Conservation (phyloP, 2,329 filamentous ascomycete species). For the Beauveria brongniartii region DNA sequence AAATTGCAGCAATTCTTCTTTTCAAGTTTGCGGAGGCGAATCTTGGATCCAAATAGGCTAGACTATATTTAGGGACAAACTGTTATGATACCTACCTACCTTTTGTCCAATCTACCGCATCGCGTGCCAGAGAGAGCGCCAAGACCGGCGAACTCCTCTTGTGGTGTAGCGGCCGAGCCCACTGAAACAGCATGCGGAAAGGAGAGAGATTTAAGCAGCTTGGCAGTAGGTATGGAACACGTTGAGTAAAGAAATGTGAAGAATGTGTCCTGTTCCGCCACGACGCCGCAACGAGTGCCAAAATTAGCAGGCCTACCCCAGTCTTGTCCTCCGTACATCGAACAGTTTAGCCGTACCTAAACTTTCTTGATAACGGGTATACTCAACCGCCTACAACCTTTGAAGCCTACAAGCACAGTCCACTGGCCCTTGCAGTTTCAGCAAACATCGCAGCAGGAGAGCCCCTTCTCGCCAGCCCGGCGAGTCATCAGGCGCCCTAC, state of each 20-base stretch:
- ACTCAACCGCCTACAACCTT: not conserved
- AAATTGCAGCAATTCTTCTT: not conserved
- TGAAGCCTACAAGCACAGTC: not conserved
- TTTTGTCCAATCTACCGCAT: not conserved
- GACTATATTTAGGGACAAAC: no score
- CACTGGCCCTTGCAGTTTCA: not conserved
- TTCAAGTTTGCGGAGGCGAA: not conserved
- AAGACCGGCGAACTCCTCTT: not conserved
- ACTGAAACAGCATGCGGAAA: not conserved
- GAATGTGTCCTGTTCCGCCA: slow-evolving; percentile 7
- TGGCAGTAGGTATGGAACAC: no score
- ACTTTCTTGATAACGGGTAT: no score
- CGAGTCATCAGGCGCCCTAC: not conserved
- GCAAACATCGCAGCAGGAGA: not conserved
- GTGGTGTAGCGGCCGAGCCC: not conserved
- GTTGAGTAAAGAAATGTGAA: not conserved
- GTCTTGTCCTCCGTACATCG: no score
- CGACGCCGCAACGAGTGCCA: no score
- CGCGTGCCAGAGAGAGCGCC: not conserved
- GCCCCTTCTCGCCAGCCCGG: not conserved
- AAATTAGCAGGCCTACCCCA: no score
- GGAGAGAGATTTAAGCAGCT: not conserved
- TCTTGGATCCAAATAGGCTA: no score
- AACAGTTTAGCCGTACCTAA: no score
- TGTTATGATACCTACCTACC: not conserved